Percentiles rank a stretch among this genome's conserved stretches.
phyloP scores from a whole-genome alignment of 192 early-diverging fungal species.

The Coemansia sp. region DNA sequence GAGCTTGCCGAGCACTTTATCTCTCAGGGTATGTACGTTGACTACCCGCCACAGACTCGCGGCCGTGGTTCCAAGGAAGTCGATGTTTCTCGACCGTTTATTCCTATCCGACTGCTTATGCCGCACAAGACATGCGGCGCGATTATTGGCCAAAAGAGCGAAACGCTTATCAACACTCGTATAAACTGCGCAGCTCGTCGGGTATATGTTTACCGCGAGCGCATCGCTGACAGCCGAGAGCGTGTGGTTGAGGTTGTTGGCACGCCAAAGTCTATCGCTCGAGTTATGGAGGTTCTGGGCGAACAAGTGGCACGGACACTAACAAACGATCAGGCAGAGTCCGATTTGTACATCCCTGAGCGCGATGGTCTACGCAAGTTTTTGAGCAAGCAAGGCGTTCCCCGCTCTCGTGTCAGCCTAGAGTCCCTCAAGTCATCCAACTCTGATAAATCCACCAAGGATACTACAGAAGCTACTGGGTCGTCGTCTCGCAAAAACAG shows the following conservation, averaged over 20 bases:
- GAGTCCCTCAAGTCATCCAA: constrained; percentile 36
- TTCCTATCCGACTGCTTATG: constrained; percentile 50
- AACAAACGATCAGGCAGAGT: constrained; percentile 46
- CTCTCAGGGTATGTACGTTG: constrained; percentile 54
- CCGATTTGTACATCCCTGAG: constrained; percentile 45
- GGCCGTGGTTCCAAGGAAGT: constrained; percentile 46
- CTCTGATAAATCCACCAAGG: constrained; percentile 11
- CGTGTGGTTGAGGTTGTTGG: constrained; percentile 54
- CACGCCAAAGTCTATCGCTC: constrained; percentile 36
- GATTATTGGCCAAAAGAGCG: constrained; percentile 55
- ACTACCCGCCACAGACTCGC: constrained; percentile 48
- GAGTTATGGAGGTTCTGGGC: constrained; percentile 43
- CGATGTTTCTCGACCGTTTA: constrained; percentile 45
- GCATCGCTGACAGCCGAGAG: constrained; percentile 54
- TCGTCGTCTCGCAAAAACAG: constrained; percentile 8
- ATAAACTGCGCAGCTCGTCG: constrained; percentile 46
- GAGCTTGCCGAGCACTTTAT: constrained; percentile 55
- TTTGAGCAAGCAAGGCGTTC: constrained; percentile 51
- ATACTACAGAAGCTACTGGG: background rate
- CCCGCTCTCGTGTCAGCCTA: constrained; percentile 32
- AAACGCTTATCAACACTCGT: constrained; percentile 54
- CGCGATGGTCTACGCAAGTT: constrained; percentile 53
- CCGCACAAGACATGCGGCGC: constrained; percentile 57
- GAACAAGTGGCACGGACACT: constrained; percentile 47
- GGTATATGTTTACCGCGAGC: constrained; percentile 56